phyloP scores from a whole-genome alignment of 192 early-diverging fungal genomes.

The Phlyctochytrium bullatum region DNA sequence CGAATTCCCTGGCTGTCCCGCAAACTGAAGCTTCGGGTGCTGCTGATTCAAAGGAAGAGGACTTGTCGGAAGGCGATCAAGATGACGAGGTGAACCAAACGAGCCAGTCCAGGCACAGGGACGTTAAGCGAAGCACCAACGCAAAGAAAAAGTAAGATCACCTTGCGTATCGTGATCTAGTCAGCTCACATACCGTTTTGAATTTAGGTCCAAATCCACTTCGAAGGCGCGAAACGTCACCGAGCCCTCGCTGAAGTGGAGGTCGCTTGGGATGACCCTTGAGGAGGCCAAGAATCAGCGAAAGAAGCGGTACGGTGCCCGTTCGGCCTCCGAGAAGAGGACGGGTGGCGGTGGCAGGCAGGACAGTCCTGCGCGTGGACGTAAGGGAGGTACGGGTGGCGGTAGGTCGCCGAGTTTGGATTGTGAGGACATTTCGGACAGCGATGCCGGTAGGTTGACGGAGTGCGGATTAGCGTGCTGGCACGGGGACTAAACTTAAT shows the following conservation, averaged over 20 bases:
- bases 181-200: no score
- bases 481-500: constrained; percentile 6
- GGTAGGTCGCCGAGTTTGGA: constrained; percentile 13
- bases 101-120: constrained; percentile 11
- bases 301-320: neutral
- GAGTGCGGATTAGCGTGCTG: neutral
- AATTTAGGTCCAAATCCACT: constrained; percentile 13
- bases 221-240: constrained; percentile 11
- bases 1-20: no score
- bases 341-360: constrained; percentile 4
- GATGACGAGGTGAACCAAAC: neutral
- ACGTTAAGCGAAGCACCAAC: neutral
- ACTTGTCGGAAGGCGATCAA: neutral
- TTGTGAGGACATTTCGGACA: constrained; percentile 39
- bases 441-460: constrained; percentile 34
- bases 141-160: neutral
- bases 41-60: constrained; percentile 1
- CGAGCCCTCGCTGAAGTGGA: constrained; percentile 48
- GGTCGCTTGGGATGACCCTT: constrained; percentile 22
- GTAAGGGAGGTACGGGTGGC: neutral
- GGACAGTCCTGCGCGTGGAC: neutral
- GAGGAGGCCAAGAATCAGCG: constrained; percentile 6
- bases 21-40: neutral
- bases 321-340: constrained; percentile 10
- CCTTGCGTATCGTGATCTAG: no score